Conservation (phyloP, 2,329 filamentous ascomycete genomes). For the Cucurbitaria berberidis region DNA sequence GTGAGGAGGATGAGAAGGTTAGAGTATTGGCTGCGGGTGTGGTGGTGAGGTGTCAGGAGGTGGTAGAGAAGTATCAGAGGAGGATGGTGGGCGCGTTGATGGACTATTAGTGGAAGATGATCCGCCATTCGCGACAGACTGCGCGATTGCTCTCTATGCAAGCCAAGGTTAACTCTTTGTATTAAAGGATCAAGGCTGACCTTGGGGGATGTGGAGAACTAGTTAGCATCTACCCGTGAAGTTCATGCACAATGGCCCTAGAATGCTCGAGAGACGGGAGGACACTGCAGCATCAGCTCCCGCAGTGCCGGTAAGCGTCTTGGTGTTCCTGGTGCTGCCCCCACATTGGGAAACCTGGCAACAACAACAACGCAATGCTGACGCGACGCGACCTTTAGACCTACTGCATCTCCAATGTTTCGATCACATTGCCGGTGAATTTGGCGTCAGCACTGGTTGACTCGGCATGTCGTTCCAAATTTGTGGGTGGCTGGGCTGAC, state of each 20-base stretch:
- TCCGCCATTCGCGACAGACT: background rate
- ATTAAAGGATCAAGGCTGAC: too few species aligned
- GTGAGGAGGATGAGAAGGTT: conserved; percentile 76
- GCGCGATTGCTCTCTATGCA: too few species aligned
- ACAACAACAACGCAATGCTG: too few species aligned
- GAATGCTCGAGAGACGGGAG: too few species aligned
- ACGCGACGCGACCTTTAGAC: background rate
- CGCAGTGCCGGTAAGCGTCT: background rate
- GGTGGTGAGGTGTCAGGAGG: conserved; percentile 77
- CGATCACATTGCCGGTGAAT: background rate
- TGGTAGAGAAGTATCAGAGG: conserved; percentile 80
- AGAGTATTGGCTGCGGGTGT: conserved; percentile 80
- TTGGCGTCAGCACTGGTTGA: conserved; percentile 2
- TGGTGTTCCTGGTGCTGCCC: background rate
- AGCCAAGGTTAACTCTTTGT: too few species aligned
- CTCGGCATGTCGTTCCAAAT: conserved; percentile 1
- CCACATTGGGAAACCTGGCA: background rate
- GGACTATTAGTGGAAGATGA: conserved; percentile 38
- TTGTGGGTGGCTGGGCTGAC: background rate
- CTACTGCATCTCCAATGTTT: background rate
- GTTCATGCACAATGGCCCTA: too few species aligned
- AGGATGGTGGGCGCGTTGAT: conserved; percentile 74
- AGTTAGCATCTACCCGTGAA: too few species aligned
- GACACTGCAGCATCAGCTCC: too few species aligned
- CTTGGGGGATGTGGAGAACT: too few species aligned